Evolutionary conservation across 2,329 filamentous ascomycete genomes (phyloP).

Genomic region (Colletotrichum ledebouriae): DNA sequence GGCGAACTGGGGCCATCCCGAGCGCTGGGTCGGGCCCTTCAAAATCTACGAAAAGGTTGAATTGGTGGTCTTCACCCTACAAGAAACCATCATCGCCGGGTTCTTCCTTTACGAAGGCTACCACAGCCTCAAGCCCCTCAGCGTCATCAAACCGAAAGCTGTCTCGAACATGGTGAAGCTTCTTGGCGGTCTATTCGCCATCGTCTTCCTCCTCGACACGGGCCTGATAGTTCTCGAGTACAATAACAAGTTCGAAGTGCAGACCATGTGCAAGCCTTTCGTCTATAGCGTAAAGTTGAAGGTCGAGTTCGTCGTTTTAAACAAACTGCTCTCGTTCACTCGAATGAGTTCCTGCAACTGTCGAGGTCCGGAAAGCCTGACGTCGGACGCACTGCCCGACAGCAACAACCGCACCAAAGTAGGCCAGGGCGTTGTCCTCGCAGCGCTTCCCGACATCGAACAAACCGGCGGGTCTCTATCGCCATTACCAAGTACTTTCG

Average conservation of each 20-base stretch:
- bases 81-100: slow-evolving; percentile 66
- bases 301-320: slow-evolving; percentile 53
- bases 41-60: slow-evolving; percentile 66
- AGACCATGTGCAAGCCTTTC: slow-evolving; percentile 45
- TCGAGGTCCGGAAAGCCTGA: slow-evolving; percentile 24
- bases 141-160: slow-evolving; percentile 27
- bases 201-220: slow-evolving; percentile 54
- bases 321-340: slow-evolving; percentile 46
- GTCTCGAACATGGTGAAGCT: slow-evolving; percentile 50
- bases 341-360: slow-evolving; percentile 40
- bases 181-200: slow-evolving; percentile 53
- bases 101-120: slow-evolving; percentile 68
- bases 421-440: neutral
- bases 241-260: slow-evolving; percentile 42
- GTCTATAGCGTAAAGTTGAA: slow-evolving; percentile 55
- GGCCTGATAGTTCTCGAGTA: slow-evolving; percentile 44
- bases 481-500: neutral
- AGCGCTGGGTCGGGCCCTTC: slow-evolving; percentile 50
- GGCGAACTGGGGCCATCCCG: slow-evolving; percentile 55
- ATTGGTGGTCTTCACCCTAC: slow-evolving; percentile 68
- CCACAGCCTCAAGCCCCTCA: slow-evolving; percentile 51
- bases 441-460: slow-evolving; percentile 23
- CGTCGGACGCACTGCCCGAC: slow-evolving; percentile 7
- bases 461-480: slow-evolving; percentile 31
- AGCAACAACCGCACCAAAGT: slow-evolving; percentile 18